A percentile compares a stretch with the other conserved stretches of the same genome.
Conservation (phyloP, 371 early-diverging fungal species). For the Mortierella sp. region DNA sequence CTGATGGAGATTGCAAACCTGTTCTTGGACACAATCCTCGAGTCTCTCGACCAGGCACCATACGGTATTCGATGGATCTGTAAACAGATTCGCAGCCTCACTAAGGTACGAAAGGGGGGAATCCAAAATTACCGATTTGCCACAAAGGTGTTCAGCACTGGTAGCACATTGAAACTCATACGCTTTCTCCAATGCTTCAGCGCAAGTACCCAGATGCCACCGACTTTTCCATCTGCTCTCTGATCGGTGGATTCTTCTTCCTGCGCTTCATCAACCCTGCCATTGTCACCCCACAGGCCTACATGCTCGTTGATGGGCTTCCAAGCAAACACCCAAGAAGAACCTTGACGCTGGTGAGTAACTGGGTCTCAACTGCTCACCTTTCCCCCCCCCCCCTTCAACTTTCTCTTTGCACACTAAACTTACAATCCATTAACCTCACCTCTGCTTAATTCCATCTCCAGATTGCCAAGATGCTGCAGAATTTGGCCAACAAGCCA, state of each 20-base stretch:
- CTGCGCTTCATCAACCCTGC: slow-evolving; percentile 97
- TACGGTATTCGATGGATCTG: slow-evolving; percentile 99
- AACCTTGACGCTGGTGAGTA: slow-evolving; percentile 84
- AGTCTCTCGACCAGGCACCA: slow-evolving; percentile 84
- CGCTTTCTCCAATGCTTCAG: slow-evolving; percentile 37
- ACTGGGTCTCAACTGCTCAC: background rate
- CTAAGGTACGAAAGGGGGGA: slow-evolving; percentile 83
- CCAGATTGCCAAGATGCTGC: slow-evolving; percentile 89
- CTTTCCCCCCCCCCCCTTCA: background rate
- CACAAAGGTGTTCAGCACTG: too few species aligned
- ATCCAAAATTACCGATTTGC: too few species aligned
- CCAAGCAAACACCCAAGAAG: slow-evolving; percentile 86
- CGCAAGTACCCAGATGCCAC: slow-evolving; percentile 90
- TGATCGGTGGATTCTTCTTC: slow-evolving; percentile 98
- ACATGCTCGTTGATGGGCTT: slow-evolving; percentile 89
- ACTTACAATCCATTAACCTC: background rate
- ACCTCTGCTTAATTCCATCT: background rate
- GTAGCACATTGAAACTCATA: background rate
- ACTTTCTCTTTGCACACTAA: background rate
- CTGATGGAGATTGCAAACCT: slow-evolving; percentile 87
- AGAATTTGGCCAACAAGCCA: slow-evolving; percentile 95
- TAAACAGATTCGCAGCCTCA: slow-evolving; percentile 93
- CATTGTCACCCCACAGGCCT: slow-evolving; percentile 94
- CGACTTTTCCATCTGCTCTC: slow-evolving; percentile 88
- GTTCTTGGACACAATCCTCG: slow-evolving; percentile 86